Conservation (phyloP, 2,329 filamentous ascomycete species). For the Exophiala alcalophila region DNA sequence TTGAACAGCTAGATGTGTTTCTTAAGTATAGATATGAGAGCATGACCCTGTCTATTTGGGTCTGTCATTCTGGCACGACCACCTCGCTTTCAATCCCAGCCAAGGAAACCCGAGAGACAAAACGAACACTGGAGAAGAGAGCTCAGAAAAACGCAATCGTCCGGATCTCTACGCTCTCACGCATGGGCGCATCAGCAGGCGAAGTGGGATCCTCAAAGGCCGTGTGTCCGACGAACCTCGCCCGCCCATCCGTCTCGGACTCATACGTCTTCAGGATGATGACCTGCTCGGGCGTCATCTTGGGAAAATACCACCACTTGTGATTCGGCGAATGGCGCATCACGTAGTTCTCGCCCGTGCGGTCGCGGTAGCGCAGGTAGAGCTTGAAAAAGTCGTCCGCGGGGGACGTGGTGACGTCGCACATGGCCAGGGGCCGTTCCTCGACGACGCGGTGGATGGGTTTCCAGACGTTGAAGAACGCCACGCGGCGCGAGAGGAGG, state of each 20-base stretch:
- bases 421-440: slow-evolving; percentile 43
- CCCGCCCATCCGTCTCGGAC: slow-evolving; percentile 34
- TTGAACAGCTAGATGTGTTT: no score
- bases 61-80: no score
- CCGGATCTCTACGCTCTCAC: slow-evolving; percentile 42
- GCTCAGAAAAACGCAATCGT: slow-evolving; percentile 43
- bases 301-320: slow-evolving; percentile 43
- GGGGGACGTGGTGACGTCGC: slow-evolving; percentile 38
- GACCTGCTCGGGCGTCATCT: slow-evolving; percentile 38
- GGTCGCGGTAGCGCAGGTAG: slow-evolving; percentile 39
- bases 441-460: slow-evolving; percentile 41
- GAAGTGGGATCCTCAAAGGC: slow-evolving; percentile 41
- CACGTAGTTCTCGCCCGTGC: slow-evolving; percentile 43
- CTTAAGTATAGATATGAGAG: no score
- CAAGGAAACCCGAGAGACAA: no score
- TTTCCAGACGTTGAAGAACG: slow-evolving; percentile 54
- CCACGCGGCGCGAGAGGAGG: slow-evolving; percentile 45
- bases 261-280: slow-evolving; percentile 44
- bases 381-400: slow-evolving; percentile 43
- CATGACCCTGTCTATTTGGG: no score
- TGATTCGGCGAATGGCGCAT: slow-evolving; percentile 37
- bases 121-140: no score
- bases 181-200: slow-evolving; percentile 33
- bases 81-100: no score
- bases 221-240: slow-evolving; percentile 40